A percentile compares a stretch with the other conserved stretches of the same genome.
Evolutionary conservation across 192 early-diverging fungal genomes (phyloP).

Genomic region (Coemansia aciculifera): DNA sequence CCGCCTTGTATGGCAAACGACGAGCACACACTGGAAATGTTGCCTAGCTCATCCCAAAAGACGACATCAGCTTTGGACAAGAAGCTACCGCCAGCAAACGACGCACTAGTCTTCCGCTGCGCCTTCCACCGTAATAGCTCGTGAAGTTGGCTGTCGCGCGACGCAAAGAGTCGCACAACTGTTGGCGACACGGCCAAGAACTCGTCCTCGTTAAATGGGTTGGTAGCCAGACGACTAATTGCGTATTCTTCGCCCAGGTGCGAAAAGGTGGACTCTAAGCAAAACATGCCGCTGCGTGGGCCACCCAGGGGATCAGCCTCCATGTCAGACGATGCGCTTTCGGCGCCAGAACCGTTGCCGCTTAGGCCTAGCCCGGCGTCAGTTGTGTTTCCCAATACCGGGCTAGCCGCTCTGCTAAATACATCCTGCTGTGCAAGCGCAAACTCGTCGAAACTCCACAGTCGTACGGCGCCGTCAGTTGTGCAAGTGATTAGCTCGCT

Average conservation of each 20-base stretch:
- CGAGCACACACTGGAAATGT: constrained; percentile 49
- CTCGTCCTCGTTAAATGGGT: constrained; percentile 52
- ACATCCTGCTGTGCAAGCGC: constrained; percentile 45
- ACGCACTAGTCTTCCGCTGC: constrained; percentile 23
- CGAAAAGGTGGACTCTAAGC: constrained; percentile 36
- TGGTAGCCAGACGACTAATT: constrained; percentile 25
- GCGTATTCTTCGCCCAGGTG: constrained; percentile 28
- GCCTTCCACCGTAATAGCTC: constrained; percentile 48
- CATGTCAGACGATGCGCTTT: constrained; percentile 23
- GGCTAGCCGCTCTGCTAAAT: constrained; percentile 35
- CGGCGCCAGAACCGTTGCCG: constrained; percentile 14
- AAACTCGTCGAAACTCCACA: constrained; percentile 56
- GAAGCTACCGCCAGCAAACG: constrained; percentile 45
- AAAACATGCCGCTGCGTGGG: constrained; percentile 19
- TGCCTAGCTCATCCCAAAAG: constrained; percentile 48
- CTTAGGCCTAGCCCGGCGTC: constrained; percentile 5
- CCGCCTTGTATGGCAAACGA: constrained; percentile 47
- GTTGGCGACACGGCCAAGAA: constrained; percentile 43
- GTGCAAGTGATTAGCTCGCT: constrained; percentile 53
- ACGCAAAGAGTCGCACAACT: constrained; percentile 46
- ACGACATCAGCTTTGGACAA: constrained; percentile 34
- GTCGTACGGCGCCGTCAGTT: constrained; percentile 36
- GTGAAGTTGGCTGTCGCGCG: constrained; percentile 37
- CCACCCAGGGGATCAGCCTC: constrained; percentile 7
- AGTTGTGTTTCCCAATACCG: not conserved